Evolutionary conservation across 495 filamentous ascomycete species (phyloP), one percentile per base, ranked within the genome.

Genomic region (Penicillium roqueforti): DNA sequence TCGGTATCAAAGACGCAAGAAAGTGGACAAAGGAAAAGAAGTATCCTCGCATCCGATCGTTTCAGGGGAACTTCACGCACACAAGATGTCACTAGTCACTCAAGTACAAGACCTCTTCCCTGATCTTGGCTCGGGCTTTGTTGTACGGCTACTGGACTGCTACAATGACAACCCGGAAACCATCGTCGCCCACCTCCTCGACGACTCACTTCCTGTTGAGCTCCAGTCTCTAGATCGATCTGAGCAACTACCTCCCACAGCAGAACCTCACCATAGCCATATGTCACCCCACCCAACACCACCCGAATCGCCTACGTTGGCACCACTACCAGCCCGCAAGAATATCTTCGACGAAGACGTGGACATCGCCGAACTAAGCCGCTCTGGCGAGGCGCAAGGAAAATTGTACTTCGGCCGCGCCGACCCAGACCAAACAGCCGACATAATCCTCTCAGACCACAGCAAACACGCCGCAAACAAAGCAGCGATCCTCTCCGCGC

Each of bases 21-120:
- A 68, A 39, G 54, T 70, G 11, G 71, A 79, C 56, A 97, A 96
- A 67, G 89, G 89, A 25, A 93, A 93, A 70, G 77, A 68, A 6
- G 64, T 63, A 7, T 77, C 78, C 36, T 65, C 77, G 34, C 71
- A 72, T 49, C 72, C 60, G 18, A 40, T 67, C 52, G 54, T 70
- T 20, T 51, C 72, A 34, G 76, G 76, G 9, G 78, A 86, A 16
- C 72, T 92, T 11, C 89, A 91, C 63, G 71, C 89, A 39, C 89
- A 96, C 71, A 84, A 80, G 25, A 85, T 92, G 82, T 90, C 83
- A 61, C 81, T 92, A 25, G 81, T 97, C 44, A 86, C 84, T 6
- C 88, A 92, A 69, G 77, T 98, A 34, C 91, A 96, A 63, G 93
- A 98, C 61, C 76, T 98, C 22, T 97, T 98, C 69, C 91, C 93